A percentile compares a stretch with the other conserved stretches of the same genome.
Evolutionary conservation across 352 stramenopile genomes (phyloP).

Genomic region (Plasmopara muralis): DNA sequence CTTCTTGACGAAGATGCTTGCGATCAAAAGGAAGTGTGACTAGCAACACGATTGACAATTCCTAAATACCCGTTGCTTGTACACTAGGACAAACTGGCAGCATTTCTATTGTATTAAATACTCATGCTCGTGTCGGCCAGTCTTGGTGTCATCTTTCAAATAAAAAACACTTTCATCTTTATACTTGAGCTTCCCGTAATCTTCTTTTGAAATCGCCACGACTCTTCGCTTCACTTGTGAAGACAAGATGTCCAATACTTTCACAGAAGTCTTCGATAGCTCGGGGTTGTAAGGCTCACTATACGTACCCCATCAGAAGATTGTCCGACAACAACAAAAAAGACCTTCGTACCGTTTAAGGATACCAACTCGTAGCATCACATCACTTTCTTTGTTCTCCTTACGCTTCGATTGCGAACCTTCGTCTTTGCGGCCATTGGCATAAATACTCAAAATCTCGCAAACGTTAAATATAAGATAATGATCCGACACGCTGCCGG

Average conservation of each 20-base stretch:
- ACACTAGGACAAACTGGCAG: not conserved
- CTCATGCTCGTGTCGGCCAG: slow-evolving; percentile 4
- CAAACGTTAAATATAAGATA: slow-evolving; percentile 74
- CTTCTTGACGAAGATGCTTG: slow-evolving; percentile 32
- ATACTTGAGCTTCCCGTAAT: slow-evolving; percentile 56
- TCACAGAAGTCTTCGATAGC: slow-evolving; percentile 32
- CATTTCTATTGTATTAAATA: slow-evolving; percentile 14
- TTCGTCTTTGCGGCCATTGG: slow-evolving; percentile 21
- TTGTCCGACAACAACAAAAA: not conserved
- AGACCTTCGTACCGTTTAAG: slow-evolving; percentile 41
- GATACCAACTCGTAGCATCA: slow-evolving; percentile 55
- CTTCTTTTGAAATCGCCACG: slow-evolving; percentile 53
- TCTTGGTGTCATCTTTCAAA: slow-evolving; percentile 29
- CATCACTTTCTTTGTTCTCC: slow-evolving; percentile 19
- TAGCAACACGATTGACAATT: not conserved
- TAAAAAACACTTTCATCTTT: slow-evolving; percentile 77
- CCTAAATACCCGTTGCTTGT: not conserved
- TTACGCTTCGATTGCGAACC: slow-evolving; percentile 22
- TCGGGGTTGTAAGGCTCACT: slow-evolving; percentile 53
- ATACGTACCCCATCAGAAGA: not conserved
- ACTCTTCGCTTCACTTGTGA: slow-evolving; percentile 64
- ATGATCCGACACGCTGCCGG: slow-evolving; percentile 50
- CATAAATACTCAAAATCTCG: slow-evolving; percentile 66
- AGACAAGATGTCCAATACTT: slow-evolving; percentile 43
- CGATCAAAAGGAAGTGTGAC: slow-evolving; percentile 7